A percentile compares a stretch with the other conserved stretches of the same genome.
phyloP scores from a whole-genome alignment of 208 protist genomes.

The Acanthamoeba culbertsoni region DNA sequence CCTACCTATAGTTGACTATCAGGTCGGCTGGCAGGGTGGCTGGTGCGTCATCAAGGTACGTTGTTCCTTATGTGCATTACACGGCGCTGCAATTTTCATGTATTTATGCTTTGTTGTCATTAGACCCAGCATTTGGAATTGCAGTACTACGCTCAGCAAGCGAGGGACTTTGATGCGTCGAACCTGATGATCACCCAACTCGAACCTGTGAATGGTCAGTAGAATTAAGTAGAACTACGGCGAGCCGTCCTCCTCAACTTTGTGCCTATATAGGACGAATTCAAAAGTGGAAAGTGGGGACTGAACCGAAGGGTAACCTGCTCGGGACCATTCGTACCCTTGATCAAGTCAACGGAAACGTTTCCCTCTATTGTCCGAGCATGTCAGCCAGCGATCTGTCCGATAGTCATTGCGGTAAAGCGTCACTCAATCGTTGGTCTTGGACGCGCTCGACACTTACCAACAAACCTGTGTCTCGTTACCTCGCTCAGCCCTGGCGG shows the following conservation, averaged over 20 bases:
- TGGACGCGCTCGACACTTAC: too few relatives aligned
- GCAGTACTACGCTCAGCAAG: background rate
- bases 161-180: background rate
- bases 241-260: background rate
- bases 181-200: constrained; percentile 12
- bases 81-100: too few relatives aligned
- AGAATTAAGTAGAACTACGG: background rate
- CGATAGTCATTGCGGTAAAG: background rate
- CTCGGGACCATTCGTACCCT: background rate
- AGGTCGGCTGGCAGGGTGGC: background rate
- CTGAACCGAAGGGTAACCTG: background rate
- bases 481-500: background rate
- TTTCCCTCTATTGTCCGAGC: background rate
- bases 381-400: background rate
- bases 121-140: background rate
- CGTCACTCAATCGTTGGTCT: background rate
- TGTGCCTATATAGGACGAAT: background rate
- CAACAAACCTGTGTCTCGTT: too few relatives aligned
- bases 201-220: background rate
- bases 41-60: constrained; percentile 1
- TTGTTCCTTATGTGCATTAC: background rate
- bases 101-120: background rate
- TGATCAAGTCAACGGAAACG: background rate
- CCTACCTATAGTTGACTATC: background rate
- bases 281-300: background rate